Evolutionary conservation across 495 filamentous ascomycete genomes (phyloP).

Genomic region (Talaromyces thailandensis): DNA sequence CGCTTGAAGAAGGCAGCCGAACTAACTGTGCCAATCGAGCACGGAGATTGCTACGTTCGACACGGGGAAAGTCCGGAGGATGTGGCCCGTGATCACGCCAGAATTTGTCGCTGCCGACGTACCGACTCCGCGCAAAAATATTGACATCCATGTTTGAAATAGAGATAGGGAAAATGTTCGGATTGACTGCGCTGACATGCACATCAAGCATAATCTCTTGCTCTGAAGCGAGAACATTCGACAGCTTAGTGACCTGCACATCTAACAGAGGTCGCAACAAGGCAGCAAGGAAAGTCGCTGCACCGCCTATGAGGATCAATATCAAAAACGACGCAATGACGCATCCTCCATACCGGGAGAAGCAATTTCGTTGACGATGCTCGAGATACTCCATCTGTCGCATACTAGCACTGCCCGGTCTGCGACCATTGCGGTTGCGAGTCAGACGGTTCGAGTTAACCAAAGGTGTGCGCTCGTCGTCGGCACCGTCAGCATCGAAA

Average conservation of each 20-base stretch:
- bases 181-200: slow-evolving; percentile 79
- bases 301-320: slow-evolving; percentile 65
- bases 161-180: slow-evolving; percentile 78
- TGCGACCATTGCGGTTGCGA: slow-evolving; percentile 52
- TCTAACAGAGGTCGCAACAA: slow-evolving; percentile 81
- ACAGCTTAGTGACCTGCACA: slow-evolving; percentile 66
- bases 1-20: neutral
- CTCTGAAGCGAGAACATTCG: slow-evolving; percentile 85
- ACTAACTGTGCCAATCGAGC: slow-evolving; percentile 22
- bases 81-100: slow-evolving; percentile 51
- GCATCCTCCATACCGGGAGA: slow-evolving; percentile 72
- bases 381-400: slow-evolving; percentile 71
- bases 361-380: slow-evolving; percentile 52
- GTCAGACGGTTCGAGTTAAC: slow-evolving; percentile 55
- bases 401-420: slow-evolving; percentile 48
- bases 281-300: slow-evolving; percentile 77
- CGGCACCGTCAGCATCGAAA: slow-evolving; percentile 66
- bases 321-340: slow-evolving; percentile 66
- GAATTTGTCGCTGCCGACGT: slow-evolving; percentile 69
- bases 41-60: slow-evolving; percentile 26
- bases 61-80: slow-evolving; percentile 21
- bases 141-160: slow-evolving; percentile 80
- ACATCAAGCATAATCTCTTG: slow-evolving; percentile 95
- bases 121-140: slow-evolving; percentile 85
- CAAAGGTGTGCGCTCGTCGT: slow-evolving; percentile 85